A percentile compares a stretch with the other conserved stretches of the same genome.
phyloP scores from a whole-genome alignment of 1,284 basidiomycete species.

The Malassezia restricta region DNA sequence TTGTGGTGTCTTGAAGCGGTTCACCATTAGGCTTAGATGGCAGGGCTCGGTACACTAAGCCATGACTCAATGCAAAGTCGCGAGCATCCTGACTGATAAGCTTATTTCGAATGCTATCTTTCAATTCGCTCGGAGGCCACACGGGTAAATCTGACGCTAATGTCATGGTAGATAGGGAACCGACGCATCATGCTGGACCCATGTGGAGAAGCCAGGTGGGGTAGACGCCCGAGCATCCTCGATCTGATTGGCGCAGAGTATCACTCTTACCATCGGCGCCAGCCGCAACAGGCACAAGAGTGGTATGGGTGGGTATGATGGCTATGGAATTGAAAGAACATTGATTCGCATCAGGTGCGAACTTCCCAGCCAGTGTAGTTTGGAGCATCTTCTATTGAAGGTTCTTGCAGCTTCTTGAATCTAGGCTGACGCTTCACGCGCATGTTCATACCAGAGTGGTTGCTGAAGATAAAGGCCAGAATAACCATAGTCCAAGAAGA shows the following conservation, averaged over 20 bases:
- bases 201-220: no score
- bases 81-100: slow-evolving; percentile 1
- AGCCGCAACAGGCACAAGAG: no score
- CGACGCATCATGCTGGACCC: no score
- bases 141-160: not conserved
- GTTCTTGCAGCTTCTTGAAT: not conserved
- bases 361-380: slow-evolving; percentile 13
- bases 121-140: slow-evolving; percentile 8
- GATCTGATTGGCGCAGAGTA: no score
- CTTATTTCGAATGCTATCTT: not conserved
- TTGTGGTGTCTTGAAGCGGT: slow-evolving; percentile 53
- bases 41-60: slow-evolving; percentile 65
- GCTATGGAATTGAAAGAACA: no score
- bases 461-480: slow-evolving; percentile 73
- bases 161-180: not conserved
- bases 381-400: slow-evolving; percentile 3
- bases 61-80: slow-evolving; percentile 72
- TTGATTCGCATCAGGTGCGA: not conserved
- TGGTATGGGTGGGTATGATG: no score
- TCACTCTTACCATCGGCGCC: no score
- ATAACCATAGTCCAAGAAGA: slow-evolving; percentile 89
- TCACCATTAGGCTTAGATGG: slow-evolving; percentile 47
- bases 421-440: slow-evolving; percentile 26
- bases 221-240: no score
- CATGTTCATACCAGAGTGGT: slow-evolving; percentile 32